phyloP scores from a whole-genome alignment of 225 moss, liverwort and hornwort genomes.

The Pseudisothecium myosuroides region DNA sequence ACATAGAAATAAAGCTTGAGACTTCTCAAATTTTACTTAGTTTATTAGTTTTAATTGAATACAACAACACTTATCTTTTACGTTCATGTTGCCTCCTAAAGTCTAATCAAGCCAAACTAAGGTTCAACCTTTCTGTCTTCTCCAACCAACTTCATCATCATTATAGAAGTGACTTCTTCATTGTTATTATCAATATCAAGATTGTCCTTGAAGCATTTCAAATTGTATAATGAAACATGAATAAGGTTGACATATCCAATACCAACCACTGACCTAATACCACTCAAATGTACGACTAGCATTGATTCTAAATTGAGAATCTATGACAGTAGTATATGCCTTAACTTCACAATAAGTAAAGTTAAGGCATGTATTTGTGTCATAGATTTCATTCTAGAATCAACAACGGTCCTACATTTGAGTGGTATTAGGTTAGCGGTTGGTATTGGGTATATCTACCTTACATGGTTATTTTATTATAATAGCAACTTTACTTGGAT shows the following conservation, averaged over 20 bases:
- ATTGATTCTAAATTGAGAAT: too few relatives aligned
- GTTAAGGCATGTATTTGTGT: too few relatives aligned
- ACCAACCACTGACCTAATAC: too few relatives aligned
- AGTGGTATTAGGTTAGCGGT: too few relatives aligned
- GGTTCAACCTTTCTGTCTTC: accelerated
- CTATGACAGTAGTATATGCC: too few relatives aligned
- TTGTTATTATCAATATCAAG: not conserved
- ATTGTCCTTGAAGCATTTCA: not conserved
- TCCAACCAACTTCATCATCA: not conserved
- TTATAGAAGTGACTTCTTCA: not conserved
- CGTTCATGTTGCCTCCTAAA: accelerated
- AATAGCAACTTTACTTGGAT: not conserved
- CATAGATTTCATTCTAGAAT: too few relatives aligned
- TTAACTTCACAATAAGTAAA: too few relatives aligned
- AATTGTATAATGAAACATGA: not conserved
- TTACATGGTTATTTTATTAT: not conserved
- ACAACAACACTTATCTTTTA: not conserved
- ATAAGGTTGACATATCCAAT: too few relatives aligned
- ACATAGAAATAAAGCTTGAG: accelerated
- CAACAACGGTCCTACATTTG: too few relatives aligned
- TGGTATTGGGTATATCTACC: too few relatives aligned
- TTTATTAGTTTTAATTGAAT: not conserved
- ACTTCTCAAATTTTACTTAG: not conserved
- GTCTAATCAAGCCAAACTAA: accelerated
- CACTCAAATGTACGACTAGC: too few relatives aligned